Conservation (phyloP, 2,329 filamentous ascomycete genomes). For the Colletotrichum euphorbiae region DNA sequence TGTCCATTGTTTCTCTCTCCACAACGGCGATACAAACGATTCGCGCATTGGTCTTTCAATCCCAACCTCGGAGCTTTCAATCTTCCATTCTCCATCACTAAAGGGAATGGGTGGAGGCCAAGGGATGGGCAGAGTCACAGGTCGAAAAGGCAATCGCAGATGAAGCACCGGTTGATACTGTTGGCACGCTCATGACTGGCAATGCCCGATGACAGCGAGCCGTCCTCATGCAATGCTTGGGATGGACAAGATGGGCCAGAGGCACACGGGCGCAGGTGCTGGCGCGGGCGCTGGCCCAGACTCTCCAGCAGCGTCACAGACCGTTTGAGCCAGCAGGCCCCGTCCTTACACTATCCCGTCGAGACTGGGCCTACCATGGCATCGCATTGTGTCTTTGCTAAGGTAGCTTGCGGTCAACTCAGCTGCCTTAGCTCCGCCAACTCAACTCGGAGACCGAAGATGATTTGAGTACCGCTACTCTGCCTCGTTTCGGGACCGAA, state of each 20-base stretch:
- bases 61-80: slow-evolving; percentile 15
- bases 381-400: background rate
- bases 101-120: background rate
- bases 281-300: slow-evolving; percentile 13
- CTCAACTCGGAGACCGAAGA: slow-evolving; percentile 9
- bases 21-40: slow-evolving; percentile 13
- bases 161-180: slow-evolving; percentile 7
- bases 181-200: slow-evolving; percentile 2
- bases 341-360: slow-evolving; percentile 20
- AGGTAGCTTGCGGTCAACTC: slow-evolving; percentile 6
- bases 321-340: slow-evolving; percentile 34
- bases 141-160: slow-evolving; percentile 32
- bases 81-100: background rate
- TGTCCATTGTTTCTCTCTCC: background rate
- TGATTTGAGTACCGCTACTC: background rate
- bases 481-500: slow-evolving; percentile 10
- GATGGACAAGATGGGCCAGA: slow-evolving; percentile 8
- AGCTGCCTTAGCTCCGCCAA: slow-evolving; percentile 12
- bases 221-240: slow-evolving; percentile 19
- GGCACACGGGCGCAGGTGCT: background rate
- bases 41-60: slow-evolving; percentile 14
- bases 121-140: slow-evolving; percentile 9
- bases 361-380: slow-evolving; percentile 25
- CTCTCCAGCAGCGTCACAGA: slow-evolving; percentile 25
- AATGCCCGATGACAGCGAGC: slow-evolving; percentile 9